phyloP scores from a whole-genome alignment of 495 filamentous ascomycete species.

The Articulospora tetracladia region DNA sequence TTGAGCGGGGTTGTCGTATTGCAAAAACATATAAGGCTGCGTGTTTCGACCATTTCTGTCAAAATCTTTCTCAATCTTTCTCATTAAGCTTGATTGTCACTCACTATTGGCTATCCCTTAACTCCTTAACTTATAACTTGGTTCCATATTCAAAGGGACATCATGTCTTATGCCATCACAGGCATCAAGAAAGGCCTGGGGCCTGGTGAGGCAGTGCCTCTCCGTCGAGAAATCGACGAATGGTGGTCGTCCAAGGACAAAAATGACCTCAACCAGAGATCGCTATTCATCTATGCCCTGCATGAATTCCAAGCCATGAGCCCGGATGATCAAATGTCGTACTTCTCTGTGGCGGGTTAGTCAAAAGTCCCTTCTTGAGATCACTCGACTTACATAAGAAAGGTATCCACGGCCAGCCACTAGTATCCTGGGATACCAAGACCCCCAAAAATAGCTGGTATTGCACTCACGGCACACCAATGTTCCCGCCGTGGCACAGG shows the following conservation, averaged over 20 bases:
- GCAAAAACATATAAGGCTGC: not conserved
- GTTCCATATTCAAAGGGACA: too few species aligned
- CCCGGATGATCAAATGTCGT: conserved; percentile 1
- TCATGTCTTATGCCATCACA: conserved; percentile 1
- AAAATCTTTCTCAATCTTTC: not conserved
- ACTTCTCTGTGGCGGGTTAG: conserved; percentile 1
- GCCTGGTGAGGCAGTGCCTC: not conserved
- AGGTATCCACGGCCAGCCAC: conserved; percentile 8
- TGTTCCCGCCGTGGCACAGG: conserved; percentile 69
- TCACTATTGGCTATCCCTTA: too few species aligned
- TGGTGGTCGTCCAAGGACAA: conserved; percentile 7
- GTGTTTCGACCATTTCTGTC: not conserved
- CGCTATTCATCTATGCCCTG: conserved; percentile 3
- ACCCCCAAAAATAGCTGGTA: conserved; percentile 33
- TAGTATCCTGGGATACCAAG: conserved; percentile 1
- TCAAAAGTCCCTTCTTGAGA: not conserved
- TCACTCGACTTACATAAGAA: not conserved
- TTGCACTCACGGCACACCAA: conserved; percentile 57
- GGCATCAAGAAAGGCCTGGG: conserved; percentile 5
- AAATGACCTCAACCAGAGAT: conserved; percentile 4
- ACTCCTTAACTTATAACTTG: too few species aligned
- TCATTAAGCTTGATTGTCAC: not conserved
- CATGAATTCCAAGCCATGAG: conserved; percentile 5
- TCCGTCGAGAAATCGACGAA: conserved; percentile 7
- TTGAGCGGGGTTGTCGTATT: not conserved